These are phyloP conservation scores for Tulasnella sp. DNA, from an alignment of 768 basidiomycete species.

Conservation along the genomic window DNA sequence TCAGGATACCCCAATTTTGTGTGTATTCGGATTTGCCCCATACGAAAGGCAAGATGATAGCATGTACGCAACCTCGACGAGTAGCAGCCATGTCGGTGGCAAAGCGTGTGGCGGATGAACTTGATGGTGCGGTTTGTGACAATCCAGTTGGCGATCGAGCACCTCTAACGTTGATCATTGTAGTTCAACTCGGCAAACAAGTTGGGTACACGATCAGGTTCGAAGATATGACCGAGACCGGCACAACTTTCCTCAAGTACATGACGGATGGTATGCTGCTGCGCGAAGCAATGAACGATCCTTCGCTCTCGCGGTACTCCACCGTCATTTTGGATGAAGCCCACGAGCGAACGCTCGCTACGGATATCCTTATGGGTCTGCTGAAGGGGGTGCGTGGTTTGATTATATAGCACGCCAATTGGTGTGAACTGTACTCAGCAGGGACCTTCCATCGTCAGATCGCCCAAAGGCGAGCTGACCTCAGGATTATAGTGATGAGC, in stretches of 20 bases:
- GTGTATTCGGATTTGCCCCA: slow-evolving; percentile 89
- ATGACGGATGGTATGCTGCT: slow-evolving; percentile 97
- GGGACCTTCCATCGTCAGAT: slow-evolving; percentile 27
- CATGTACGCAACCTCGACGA: slow-evolving; percentile 92
- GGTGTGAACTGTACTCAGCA: not conserved
- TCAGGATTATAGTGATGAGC: slow-evolving; percentile 97
- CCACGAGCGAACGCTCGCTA: slow-evolving; percentile 94
- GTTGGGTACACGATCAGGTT: slow-evolving; percentile 98
- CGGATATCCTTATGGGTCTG: slow-evolving; percentile 97
- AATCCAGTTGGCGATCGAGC: not conserved
- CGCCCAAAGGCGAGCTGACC: slow-evolving; percentile 65
- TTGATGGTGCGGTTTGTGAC: slow-evolving; percentile 62
- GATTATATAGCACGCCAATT: not conserved
- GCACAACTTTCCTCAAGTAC: slow-evolving; percentile 93
- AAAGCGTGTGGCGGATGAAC: slow-evolving; percentile 96
- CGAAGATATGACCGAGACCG: slow-evolving; percentile 86
- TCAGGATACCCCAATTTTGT: slow-evolving; percentile 92
- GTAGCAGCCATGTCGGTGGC: slow-evolving; percentile 98
- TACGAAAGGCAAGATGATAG: slow-evolving; percentile 77
- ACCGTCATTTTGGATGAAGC: slow-evolving; percentile 99
- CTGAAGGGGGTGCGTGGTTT: slow-evolving; percentile 45
- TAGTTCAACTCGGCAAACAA: slow-evolving; percentile 84
- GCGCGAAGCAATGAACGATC: slow-evolving; percentile 96
- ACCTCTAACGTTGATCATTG: not conserved
- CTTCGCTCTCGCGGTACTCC: slow-evolving; percentile 75